Evolutionary conservation across 2,329 filamentous ascomycete genomes (phyloP).

Genomic region (Graphilbum ipis-grandicollis): DNA sequence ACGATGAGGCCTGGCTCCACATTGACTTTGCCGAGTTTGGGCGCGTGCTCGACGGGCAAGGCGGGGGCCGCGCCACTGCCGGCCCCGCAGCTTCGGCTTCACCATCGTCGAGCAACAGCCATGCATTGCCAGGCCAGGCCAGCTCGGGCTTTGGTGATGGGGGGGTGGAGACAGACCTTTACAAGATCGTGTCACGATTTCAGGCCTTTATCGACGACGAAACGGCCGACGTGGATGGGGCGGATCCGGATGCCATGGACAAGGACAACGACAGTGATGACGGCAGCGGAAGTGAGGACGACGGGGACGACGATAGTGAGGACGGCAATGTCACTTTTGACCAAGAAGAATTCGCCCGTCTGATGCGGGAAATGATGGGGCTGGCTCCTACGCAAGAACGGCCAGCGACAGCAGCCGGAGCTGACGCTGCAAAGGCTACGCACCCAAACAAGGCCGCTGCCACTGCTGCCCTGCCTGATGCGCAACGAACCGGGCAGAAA

Average conservation of each 20-base stretch:
- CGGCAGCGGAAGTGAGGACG: slow-evolving; percentile 23
- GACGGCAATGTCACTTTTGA: slow-evolving; percentile 66
- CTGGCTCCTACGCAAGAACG: too few species aligned
- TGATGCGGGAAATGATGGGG: slow-evolving; percentile 91
- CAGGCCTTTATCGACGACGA: slow-evolving; percentile 83
- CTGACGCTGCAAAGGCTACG: too few species aligned
- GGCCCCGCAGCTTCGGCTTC: background rate
- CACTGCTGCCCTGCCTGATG: too few species aligned
- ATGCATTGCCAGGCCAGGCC: too few species aligned
- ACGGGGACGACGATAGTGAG: slow-evolving; percentile 39
- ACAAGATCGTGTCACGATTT: slow-evolving; percentile 87
- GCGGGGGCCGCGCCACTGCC: background rate
- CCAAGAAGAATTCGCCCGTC: slow-evolving; percentile 65
- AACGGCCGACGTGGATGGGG: slow-evolving; percentile 62
- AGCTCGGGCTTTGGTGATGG: slow-evolving; percentile 42
- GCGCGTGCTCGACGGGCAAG: slow-evolving; percentile 46
- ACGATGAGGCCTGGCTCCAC: slow-evolving; percentile 81
- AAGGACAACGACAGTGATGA: slow-evolving; percentile 34
- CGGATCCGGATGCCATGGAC: slow-evolving; percentile 56
- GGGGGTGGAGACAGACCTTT: slow-evolving; percentile 55
- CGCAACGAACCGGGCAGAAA: background rate
- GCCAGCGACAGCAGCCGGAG: background rate
- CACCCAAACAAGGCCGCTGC: too few species aligned
- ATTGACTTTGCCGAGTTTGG: slow-evolving; percentile 87
- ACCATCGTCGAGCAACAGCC: too few species aligned